These are phyloP conservation scores for Entoloma clypeatum DNA, from an alignment of 1,284 basidiomycete genomes.

Conservation along the genomic window DNA sequence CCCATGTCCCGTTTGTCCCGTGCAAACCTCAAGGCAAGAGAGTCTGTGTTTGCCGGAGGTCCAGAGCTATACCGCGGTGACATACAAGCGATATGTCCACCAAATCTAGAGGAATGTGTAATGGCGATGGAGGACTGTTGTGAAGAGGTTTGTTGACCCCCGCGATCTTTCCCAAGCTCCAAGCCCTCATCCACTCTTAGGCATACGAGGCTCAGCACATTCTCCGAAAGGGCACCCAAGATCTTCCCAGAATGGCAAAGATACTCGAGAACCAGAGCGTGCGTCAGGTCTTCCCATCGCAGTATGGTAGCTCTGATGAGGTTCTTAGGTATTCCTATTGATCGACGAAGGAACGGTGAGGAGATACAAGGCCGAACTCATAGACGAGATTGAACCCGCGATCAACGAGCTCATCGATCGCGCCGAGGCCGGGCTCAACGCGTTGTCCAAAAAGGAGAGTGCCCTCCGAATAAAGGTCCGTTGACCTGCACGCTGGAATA, in stretches of 20 bases:
- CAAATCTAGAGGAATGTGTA: conserved; percentile 67
- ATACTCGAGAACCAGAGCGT: conserved; percentile 64
- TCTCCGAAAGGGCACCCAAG: conserved; percentile 64
- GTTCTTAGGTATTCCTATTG: conserved; percentile 60
- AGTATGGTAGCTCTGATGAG: neutral
- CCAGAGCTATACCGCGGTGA: conserved; percentile 59
- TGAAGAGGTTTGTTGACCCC: conserved; percentile 47
- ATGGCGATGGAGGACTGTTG: conserved; percentile 71
- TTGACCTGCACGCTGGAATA: conserved; percentile 1
- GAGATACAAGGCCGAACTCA: conserved; percentile 66
- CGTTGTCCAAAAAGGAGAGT: conserved; percentile 55
- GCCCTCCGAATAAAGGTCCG: conserved; percentile 57
- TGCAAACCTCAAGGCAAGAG: conserved; percentile 52
- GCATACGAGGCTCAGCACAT: conserved; percentile 63
- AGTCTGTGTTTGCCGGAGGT: conserved; percentile 63
- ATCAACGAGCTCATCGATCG: conserved; percentile 66
- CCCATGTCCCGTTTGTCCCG: conserved; percentile 61
- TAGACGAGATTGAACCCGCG: conserved; percentile 75
- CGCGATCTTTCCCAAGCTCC: neutral
- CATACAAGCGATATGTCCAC: conserved; percentile 59
- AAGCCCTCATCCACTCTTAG: conserved; percentile 30
- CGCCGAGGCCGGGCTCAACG: conserved; percentile 63
- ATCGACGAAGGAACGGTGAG: conserved; percentile 65
- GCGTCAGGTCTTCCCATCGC: conserved; percentile 15
- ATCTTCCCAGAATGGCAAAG: conserved; percentile 63